These are phyloP conservation scores for Microsporum ferrugineum DNA, from an alignment of 2,329 filamentous ascomycete species.

Conservation along the genomic window DNA sequence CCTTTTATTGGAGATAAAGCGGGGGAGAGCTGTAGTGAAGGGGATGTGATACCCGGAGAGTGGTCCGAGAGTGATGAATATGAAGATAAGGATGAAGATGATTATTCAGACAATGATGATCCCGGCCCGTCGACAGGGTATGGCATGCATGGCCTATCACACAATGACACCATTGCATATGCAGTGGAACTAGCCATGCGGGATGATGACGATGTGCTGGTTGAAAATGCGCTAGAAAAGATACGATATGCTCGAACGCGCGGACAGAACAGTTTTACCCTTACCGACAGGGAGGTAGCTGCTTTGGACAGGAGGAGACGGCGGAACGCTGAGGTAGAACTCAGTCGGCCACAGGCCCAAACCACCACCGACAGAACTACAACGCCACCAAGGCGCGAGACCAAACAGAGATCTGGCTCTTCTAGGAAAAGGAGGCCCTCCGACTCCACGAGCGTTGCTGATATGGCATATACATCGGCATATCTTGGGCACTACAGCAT, in stretches of 20 bases:
- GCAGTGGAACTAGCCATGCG: conserved; percentile 45
- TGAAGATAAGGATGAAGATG: not conserved
- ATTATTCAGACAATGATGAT: conserved; percentile 28
- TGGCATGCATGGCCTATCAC: conserved; percentile 28
- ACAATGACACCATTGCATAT: conserved; percentile 33
- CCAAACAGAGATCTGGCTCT: not conserved
- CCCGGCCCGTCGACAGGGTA: conserved; percentile 44
- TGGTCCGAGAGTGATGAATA: not conserved
- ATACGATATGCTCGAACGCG: conserved; percentile 66
- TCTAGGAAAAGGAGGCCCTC: not conserved
- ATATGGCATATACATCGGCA: conserved; percentile 36
- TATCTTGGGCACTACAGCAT: conserved; percentile 28
- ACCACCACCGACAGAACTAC: not conserved
- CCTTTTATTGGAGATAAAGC: conserved; percentile 1
- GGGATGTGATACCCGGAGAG: not conserved
- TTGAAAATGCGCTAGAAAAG: conserved; percentile 66
- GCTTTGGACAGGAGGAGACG: conserved; percentile 62
- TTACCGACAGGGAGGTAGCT: conserved; percentile 68
- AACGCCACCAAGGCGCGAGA: not conserved
- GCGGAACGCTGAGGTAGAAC: conserved; percentile 26
- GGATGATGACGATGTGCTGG: conserved; percentile 62
- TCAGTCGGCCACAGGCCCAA: not conserved
- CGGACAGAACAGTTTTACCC: conserved; percentile 66
- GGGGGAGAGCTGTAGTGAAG: not conserved
- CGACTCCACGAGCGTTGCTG: conserved; percentile 14